These are phyloP conservation scores for Escovopsis sp. DNA, from an alignment of 2,329 filamentous ascomycete species.

Conservation along the genomic window DNA sequence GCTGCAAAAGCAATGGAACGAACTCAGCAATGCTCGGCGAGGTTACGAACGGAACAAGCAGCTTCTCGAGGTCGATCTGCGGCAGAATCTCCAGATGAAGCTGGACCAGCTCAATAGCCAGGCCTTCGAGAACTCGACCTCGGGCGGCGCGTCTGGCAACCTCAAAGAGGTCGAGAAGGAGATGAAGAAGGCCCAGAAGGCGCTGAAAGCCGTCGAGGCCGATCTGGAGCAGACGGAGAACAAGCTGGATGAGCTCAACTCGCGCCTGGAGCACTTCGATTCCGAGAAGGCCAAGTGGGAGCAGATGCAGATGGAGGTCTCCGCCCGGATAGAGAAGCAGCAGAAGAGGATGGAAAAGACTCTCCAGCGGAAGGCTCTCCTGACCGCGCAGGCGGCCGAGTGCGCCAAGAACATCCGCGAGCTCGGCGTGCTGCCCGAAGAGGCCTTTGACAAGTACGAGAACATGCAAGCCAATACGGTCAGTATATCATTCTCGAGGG, in stretches of 20 bases:
- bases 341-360: slow-evolving; percentile 87
- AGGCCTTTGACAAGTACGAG: slow-evolving; percentile 83
- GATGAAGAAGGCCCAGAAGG: slow-evolving; percentile 60
- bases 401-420: slow-evolving; percentile 82
- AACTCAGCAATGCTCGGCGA: slow-evolving; percentile 56
- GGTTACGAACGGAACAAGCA: slow-evolving; percentile 71
- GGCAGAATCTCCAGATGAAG: slow-evolving; percentile 76
- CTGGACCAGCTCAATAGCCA: slow-evolving; percentile 73
- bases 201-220: slow-evolving; percentile 48
- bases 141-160: slow-evolving; percentile 46
- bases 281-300: slow-evolving; percentile 47
- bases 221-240: slow-evolving; percentile 63
- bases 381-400: slow-evolving; percentile 64
- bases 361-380: slow-evolving; percentile 70
- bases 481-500: slow-evolving; percentile 14
- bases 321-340: slow-evolving; percentile 64
- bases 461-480: slow-evolving; percentile 67
- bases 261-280: slow-evolving; percentile 42
- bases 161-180: slow-evolving; percentile 70
- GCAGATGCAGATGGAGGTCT: slow-evolving; percentile 59
- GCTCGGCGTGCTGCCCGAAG: slow-evolving; percentile 81
- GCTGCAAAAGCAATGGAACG: slow-evolving; percentile 62
- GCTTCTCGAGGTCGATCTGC: slow-evolving; percentile 70
- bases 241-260: slow-evolving; percentile 42
- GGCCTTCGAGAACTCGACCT: slow-evolving; percentile 50